Conservation (phyloP, 371 early-diverging fungal species). For the Mucor circinelloides region DNA sequence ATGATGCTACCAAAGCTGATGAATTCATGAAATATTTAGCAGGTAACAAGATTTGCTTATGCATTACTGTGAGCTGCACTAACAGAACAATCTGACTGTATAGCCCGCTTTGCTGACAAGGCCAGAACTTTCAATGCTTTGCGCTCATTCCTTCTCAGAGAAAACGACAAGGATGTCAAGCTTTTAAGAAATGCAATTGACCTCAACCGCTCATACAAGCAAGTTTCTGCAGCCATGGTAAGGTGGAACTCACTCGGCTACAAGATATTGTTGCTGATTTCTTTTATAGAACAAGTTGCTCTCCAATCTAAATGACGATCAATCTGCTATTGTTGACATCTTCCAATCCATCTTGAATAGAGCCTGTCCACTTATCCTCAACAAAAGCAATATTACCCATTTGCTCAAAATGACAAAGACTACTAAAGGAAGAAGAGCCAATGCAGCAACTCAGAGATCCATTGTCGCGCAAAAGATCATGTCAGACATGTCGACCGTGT, state of each 20-base stretch:
- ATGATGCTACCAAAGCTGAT: constrained; percentile 29
- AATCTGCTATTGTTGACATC: constrained; percentile 64
- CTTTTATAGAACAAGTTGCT: constrained; percentile 61
- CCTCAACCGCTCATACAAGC: constrained; percentile 30
- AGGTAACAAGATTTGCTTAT: constrained; percentile 23
- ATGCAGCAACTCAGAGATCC: constrained; percentile 13
- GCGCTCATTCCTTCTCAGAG: constrained; percentile 23
- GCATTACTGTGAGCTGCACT: background rate
- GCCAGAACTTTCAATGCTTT: constrained; percentile 35
- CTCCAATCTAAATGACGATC: constrained; percentile 61
- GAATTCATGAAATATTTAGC: constrained; percentile 49
- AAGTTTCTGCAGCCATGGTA: constrained; percentile 32
- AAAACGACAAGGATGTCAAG: constrained; percentile 25
- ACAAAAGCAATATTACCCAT: constrained; percentile 36
- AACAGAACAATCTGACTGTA: background rate
- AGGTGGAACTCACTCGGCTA: background rate
- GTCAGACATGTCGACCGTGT: constrained; percentile 20
- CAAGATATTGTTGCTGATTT: background rate
- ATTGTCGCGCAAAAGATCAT: constrained; percentile 32
- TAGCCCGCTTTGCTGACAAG: constrained; percentile 60
- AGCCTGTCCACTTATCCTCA: constrained; percentile 56
- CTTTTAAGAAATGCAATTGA: constrained; percentile 23
- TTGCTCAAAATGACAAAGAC: constrained; percentile 21
- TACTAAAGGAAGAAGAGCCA: constrained; percentile 19
- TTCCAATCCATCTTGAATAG: constrained; percentile 69